Evolutionary conservation across 371 early-diverging fungal species (phyloP).

Genomic region (Fennellomyces sp.): DNA sequence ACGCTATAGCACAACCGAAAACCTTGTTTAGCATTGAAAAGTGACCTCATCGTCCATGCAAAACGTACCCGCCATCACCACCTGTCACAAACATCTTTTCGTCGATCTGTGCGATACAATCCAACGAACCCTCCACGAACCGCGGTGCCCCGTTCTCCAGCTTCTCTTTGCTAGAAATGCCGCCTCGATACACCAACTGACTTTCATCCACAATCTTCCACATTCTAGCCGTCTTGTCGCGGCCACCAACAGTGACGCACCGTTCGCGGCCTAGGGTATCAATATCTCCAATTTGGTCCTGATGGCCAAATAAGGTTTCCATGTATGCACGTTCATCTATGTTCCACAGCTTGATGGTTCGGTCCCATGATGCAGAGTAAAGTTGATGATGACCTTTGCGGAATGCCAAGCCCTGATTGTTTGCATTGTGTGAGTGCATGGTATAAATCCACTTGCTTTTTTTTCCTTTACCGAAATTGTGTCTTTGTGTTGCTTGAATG

Average conservation of each 20-base stretch:
- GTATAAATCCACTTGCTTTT: background rate
- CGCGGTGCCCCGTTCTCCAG: slow-evolving; percentile 21
- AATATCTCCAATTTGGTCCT: slow-evolving; percentile 82
- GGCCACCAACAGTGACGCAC: slow-evolving; percentile 90
- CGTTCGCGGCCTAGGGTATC: slow-evolving; percentile 85
- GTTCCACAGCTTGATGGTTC: slow-evolving; percentile 96
- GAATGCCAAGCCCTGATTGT: slow-evolving; percentile 81
- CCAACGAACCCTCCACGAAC: slow-evolving; percentile 78
- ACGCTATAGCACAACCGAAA: slow-evolving; percentile 12
- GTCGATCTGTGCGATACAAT: slow-evolving; percentile 88
- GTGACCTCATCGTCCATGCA: background rate
- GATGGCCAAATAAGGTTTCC: slow-evolving; percentile 98
- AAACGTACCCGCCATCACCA: slow-evolving; percentile 79
- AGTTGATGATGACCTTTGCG: slow-evolving; percentile 83
- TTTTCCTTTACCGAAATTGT: slow-evolving; percentile 69
- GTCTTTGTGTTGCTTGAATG: slow-evolving; percentile 92
- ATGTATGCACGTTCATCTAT: slow-evolving; percentile 89
- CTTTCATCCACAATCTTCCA: slow-evolving; percentile 96
- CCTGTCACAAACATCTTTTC: slow-evolving; percentile 91
- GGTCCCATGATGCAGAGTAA: slow-evolving; percentile 90
- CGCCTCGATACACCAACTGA: slow-evolving; percentile 91
- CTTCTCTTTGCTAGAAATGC: slow-evolving; percentile 59
- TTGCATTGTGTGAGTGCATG: too few species aligned
- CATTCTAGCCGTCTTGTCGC: slow-evolving; percentile 89
- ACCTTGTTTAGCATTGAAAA: background rate